A percentile compares a stretch with the other conserved stretches of the same genome.
Evolutionary conservation across 306 rosid genomes (phyloP).

Genomic region (Arachis stenosperma): DNA sequence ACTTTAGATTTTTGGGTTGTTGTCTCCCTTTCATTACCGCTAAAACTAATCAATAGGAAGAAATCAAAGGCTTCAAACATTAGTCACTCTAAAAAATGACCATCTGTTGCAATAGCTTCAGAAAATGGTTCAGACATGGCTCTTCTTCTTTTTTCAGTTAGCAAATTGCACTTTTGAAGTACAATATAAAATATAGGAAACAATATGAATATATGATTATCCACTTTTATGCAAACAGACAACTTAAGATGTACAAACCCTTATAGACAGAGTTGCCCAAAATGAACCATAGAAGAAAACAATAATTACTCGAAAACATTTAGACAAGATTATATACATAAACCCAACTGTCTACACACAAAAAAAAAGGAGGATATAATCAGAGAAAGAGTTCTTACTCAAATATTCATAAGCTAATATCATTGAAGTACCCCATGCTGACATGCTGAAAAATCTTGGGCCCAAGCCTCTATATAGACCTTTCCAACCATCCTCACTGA

Average conservation of each 20-base stretch:
- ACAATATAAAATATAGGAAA: conserved; percentile 20
- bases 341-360: neutral
- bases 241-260: conserved; percentile 1
- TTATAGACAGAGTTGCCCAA: neutral
- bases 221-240: neutral
- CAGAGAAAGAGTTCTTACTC: conserved; percentile 57
- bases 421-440: conserved; percentile 98
- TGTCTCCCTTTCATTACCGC: no score
- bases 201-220: neutral
- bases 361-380: conserved; percentile 6
- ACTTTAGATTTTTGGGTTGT: no score
- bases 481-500: conserved; percentile 87
- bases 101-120: neutral
- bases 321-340: conserved; percentile 4
- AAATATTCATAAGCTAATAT: conserved; percentile 85
- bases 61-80: neutral
- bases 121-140: neutral
- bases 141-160: conserved; percentile 7
- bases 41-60: conserved; percentile 3
- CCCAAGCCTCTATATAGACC: conserved; percentile 92
- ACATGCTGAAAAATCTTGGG: conserved; percentile 94
- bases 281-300: neutral
- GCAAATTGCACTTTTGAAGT: neutral
- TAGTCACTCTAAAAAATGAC: neutral
- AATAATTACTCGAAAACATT: neutral